Evolutionary conservation across 169 alveolate species (phyloP).

Genomic region (Perkinsus olseni): DNA sequence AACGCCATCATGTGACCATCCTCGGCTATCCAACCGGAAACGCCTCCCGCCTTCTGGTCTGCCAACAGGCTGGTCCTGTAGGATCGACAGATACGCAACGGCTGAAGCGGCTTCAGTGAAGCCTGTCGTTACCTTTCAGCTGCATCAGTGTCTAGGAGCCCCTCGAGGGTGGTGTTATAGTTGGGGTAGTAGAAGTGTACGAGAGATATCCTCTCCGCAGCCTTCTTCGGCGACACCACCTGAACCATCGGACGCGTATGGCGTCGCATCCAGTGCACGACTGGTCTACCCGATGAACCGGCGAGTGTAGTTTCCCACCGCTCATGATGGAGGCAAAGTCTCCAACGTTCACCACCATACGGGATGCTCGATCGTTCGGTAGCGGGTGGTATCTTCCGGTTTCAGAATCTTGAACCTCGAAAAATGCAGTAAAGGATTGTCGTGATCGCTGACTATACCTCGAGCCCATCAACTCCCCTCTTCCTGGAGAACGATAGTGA

Average conservation of each 20-base stretch:
- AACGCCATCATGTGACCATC: neutral
- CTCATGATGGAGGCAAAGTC: neutral
- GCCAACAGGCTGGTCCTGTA: neutral
- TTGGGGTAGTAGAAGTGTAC: neutral
- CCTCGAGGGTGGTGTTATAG: neutral
- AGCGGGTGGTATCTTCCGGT: neutral
- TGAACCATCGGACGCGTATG: neutral
- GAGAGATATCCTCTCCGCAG: neutral
- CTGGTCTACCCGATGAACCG: neutral
- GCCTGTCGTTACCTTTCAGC: neutral
- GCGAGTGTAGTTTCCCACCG: neutral
- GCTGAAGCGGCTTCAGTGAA: neutral
- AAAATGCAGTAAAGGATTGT: neutral
- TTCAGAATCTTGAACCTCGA: neutral
- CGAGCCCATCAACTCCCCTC: neutral
- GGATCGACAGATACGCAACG: neutral
- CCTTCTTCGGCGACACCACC: neutral
- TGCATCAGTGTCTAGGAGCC: neutral
- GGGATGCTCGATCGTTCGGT: neutral
- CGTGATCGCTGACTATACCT: neutral
- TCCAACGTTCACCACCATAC: neutral
- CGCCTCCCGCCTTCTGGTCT: neutral
- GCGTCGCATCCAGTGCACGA: neutral
- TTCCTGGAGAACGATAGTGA: neutral
- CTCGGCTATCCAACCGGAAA: neutral